phyloP scores from a whole-genome alignment of 75 land plant genomes.

The Chamaecyparis obtusa region DNA sequence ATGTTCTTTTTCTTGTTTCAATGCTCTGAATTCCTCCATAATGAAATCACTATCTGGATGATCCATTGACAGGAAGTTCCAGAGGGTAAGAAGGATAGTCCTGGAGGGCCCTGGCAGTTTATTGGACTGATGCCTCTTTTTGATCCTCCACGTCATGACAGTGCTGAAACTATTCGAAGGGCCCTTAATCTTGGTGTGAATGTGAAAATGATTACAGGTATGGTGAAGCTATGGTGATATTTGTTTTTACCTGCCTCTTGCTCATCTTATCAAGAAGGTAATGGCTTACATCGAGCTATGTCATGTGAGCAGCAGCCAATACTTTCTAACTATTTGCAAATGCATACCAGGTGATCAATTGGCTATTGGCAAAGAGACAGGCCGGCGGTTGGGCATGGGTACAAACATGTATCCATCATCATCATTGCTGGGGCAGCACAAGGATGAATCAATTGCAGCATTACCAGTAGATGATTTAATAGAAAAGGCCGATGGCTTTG shows the following conservation, averaged over 20 bases:
- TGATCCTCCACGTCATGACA: slow-evolving; percentile 99
- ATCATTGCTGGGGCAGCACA: slow-evolving; percentile 66
- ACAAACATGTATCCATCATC: slow-evolving; percentile 97
- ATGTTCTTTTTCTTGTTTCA: background rate
- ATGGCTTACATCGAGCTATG: background rate
- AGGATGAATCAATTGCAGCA: slow-evolving; percentile 57
- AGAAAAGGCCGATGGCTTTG: slow-evolving; percentile 93
- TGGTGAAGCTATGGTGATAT: background rate
- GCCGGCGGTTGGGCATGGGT: slow-evolving; percentile 92
- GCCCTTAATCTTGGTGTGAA: slow-evolving; percentile 96
- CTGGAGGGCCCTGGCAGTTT: slow-evolving; percentile 96
- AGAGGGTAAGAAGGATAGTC: slow-evolving; percentile 85
- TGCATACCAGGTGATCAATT: slow-evolving; percentile 53
- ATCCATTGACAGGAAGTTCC: slow-evolving; percentile 77
- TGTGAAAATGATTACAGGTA: slow-evolving; percentile 99
- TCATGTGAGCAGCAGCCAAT: background rate
- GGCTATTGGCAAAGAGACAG: slow-evolving; percentile 91
- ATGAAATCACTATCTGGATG: too few species aligned
- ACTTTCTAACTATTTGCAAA: background rate
- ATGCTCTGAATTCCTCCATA: background rate
- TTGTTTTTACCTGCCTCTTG: background rate
- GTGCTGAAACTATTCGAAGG: slow-evolving; percentile 92
- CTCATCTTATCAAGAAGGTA: background rate
- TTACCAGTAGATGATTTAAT: slow-evolving; percentile 85
- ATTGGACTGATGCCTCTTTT: slow-evolving; percentile 90